Base-by-base conservation (phyloP, 495 filamentous ascomycete genomes). In the Aspergillus bridgeri region DNA sequence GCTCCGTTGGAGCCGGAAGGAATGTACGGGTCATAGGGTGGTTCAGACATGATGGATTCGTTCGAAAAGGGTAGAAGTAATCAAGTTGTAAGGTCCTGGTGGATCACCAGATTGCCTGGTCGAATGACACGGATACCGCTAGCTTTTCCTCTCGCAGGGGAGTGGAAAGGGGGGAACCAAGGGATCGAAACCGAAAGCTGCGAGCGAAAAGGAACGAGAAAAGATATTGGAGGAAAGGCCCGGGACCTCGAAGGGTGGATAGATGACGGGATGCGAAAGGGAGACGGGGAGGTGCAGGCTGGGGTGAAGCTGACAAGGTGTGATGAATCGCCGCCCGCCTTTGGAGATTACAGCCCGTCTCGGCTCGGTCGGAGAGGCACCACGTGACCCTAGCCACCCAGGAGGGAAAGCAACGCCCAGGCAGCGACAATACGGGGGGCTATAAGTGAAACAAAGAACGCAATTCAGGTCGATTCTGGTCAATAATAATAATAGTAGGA, bases 11-110 rank as follows among this genome's bases (percentile, higher is more conserved):
- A 80, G 66, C 82, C 85, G 60, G 82, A 82, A 60, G 91, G 91
- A 69, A 94, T 93, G 76, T 95, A 96, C 46, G 91, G 91, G 70
- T 96, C 91, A 74, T 96, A 96, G 54, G 91, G 90, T 68, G 81
- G 83, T 63, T 90, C 86, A 66, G 82, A 81, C 68, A 84, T 83
- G 73, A 91, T 60, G 64, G 82, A 66, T 54, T 65, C 48, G 56
- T 19, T n/a, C 53, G 48, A 56, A n/a, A 24, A 48, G 49, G 65
- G 69, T 60, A 60, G 63, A 50, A 49, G 24, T 43, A 45, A 6
- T 42, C 33, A 56, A 44, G 46, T 53, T 45, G 63, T 56, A 57
- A 54, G 48, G 49, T n/a, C 50, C 49, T 56, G 48, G 61, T 56
- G 44, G 50, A 59, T 67, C 56, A 64, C 64, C 58, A 60, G 58